Percentiles rank a stretch among this genome's conserved stretches.
Evolutionary conservation across 305 asterid genomes (phyloP).

Genomic region (Fraxinus greggii): DNA sequence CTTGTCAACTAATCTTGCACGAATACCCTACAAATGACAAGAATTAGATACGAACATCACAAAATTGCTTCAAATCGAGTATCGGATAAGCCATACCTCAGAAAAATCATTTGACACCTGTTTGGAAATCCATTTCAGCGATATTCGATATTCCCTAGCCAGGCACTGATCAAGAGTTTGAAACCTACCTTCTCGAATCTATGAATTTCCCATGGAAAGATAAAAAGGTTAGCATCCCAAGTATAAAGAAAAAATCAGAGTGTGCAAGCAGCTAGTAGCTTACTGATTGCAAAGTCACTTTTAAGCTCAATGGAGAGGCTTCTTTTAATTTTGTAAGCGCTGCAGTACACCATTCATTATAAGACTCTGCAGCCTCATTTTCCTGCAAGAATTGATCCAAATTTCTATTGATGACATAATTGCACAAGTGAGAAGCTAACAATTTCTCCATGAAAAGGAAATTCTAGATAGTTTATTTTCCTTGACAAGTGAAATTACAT

Average conservation of each 20-base stretch:
- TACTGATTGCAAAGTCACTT: slow-evolving; percentile 87
- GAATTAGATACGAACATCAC: not conserved
- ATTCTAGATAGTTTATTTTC: not conserved
- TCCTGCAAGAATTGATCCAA: slow-evolving; percentile 43
- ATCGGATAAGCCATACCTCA: slow-evolving; percentile 52
- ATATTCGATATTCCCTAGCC: slow-evolving; percentile 72
- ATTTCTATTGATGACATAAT: not conserved
- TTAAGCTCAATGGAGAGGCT: slow-evolving; percentile 88
- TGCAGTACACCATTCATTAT: slow-evolving; percentile 43
- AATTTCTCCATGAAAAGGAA: not conserved
- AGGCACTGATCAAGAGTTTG: slow-evolving; percentile 91
- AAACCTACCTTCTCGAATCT: slow-evolving; percentile 95
- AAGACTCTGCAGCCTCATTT: slow-evolving; percentile 48
- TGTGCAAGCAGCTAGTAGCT: slow-evolving; percentile 28
- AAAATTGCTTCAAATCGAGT: not conserved
- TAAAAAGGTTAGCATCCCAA: slow-evolving; percentile 11
- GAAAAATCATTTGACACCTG: slow-evolving; percentile 59
- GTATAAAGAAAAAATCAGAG: slow-evolving; percentile 2
- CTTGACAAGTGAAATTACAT: not conserved
- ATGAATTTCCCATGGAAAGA: slow-evolving; percentile 22
- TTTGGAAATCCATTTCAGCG: slow-evolving; percentile 65
- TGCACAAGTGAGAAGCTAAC: not conserved
- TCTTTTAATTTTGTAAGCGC: slow-evolving; percentile 61
- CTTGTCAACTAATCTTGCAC: slow-evolving; percentile 88
- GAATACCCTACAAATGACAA: slow-evolving; percentile 61